Conservation (phyloP, 106 monocot genomes). For the Acanthochlamys bracteata region DNA sequence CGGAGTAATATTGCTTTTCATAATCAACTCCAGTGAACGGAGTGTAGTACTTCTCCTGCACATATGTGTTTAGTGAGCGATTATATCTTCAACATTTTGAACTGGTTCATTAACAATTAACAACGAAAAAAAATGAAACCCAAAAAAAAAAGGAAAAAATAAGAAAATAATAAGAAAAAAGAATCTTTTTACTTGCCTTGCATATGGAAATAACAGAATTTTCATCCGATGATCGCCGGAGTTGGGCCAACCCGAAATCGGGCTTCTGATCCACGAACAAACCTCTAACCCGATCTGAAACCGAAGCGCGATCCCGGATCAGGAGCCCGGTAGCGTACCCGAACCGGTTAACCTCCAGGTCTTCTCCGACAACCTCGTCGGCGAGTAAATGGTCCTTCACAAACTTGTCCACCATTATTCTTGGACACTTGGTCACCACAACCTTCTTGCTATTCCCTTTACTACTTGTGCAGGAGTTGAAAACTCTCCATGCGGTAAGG, state of each 20-base stretch:
- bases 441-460: background rate
- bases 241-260: constrained; percentile 13
- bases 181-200: constrained; percentile 54
- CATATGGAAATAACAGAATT: constrained; percentile 12
- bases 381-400: constrained; percentile 64
- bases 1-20: background rate
- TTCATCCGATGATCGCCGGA: constrained; percentile 15
- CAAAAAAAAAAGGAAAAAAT: no score
- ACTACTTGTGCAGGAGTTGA: constrained; percentile 21
- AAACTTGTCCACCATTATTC: constrained; percentile 76
- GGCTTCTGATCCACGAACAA: constrained; percentile 11
- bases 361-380: constrained; percentile 60
- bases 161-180: no score
- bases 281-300: constrained; percentile 19
- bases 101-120: no score
- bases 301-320: background rate
- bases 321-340: constrained; percentile 65
- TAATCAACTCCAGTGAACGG: constrained; percentile 11
- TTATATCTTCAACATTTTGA: no score
- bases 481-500: constrained; percentile 57
- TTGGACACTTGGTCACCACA: constrained; percentile 54
- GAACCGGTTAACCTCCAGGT: constrained; percentile 42
- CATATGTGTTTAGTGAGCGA: no score
- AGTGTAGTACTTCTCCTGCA: constrained; percentile 29
- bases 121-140: no score